Evolutionary conservation across 2,329 filamentous ascomycete genomes (phyloP).

Genomic region (Cladosporium sp.): DNA sequence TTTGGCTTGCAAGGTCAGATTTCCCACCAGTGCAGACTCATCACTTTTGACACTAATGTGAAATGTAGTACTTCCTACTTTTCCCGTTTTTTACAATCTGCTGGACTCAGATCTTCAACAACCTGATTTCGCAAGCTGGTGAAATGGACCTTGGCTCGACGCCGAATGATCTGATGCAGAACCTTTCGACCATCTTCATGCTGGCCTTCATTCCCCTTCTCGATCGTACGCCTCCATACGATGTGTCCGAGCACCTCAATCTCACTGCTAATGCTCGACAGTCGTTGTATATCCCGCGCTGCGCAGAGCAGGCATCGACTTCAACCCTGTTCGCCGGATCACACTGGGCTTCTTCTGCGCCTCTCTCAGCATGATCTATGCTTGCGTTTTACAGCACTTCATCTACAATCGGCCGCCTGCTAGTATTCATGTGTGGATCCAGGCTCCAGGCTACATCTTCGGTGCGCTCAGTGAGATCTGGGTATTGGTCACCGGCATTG

Average conservation of each 20-base stretch:
- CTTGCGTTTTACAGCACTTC: slow-evolving; percentile 49
- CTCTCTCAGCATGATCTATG: slow-evolving; percentile 49
- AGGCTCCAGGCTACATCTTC: slow-evolving; percentile 40
- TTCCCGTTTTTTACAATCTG: slow-evolving; percentile 3
- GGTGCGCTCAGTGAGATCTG: slow-evolving; percentile 44
- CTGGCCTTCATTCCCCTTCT: slow-evolving; percentile 41
- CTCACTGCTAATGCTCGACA: not conserved
- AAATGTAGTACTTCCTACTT: not conserved
- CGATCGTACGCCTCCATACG: slow-evolving; percentile 38
- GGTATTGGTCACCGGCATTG: slow-evolving; percentile 41
- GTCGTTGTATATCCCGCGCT: not conserved
- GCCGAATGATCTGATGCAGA: slow-evolving; percentile 43
- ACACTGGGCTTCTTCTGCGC: slow-evolving; percentile 49
- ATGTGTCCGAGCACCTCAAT: not conserved
- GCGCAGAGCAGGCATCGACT: not conserved
- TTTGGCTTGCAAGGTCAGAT: slow-evolving; percentile 33
- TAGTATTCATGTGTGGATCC: slow-evolving; percentile 41
- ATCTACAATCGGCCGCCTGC: slow-evolving; percentile 46
- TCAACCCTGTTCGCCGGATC: slow-evolving; percentile 6
- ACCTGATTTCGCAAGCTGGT: slow-evolving; percentile 22
- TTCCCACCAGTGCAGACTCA: too few relatives aligned
- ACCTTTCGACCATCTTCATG: slow-evolving; percentile 15
- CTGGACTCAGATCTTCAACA: slow-evolving; percentile 8
- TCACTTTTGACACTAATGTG: not conserved
- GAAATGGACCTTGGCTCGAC: slow-evolving; percentile 36